phyloP scores from a whole-genome alignment of 2,329 filamentous ascomycete genomes.

The Alternaria sp. region DNA sequence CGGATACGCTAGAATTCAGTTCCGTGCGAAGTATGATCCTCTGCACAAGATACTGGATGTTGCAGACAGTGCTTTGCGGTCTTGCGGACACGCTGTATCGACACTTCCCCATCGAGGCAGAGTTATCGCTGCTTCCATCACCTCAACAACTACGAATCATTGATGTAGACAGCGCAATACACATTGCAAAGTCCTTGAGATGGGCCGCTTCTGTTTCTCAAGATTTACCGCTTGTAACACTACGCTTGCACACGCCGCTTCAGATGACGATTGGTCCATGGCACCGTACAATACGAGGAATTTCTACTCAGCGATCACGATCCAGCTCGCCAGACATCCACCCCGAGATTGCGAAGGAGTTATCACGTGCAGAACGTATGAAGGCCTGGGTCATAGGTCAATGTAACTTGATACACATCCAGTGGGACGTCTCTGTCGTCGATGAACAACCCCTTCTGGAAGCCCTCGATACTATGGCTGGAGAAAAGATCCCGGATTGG shows the following conservation, averaged over 20 bases:
- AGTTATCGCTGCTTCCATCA: conserved; percentile 28
- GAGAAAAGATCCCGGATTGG: conserved; percentile 40
- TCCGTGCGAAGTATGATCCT: conserved; percentile 34
- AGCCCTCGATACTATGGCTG: conserved; percentile 35
- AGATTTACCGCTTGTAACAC: conserved; percentile 33
- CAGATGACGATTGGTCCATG: conserved; percentile 39
- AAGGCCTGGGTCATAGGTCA: conserved; percentile 29
- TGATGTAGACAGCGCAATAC: conserved; percentile 31
- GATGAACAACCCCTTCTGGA: conserved; percentile 31
- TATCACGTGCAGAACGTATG: conserved; percentile 32
- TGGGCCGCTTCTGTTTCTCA: conserved; percentile 32
- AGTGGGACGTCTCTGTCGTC: conserved; percentile 33
- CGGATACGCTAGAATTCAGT: conserved; percentile 29
- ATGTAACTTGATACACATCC: conserved; percentile 33
- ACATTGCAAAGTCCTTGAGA: conserved; percentile 32
- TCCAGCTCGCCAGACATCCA: not conserved
- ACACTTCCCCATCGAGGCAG: conserved; percentile 29
- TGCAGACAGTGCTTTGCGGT: conserved; percentile 34
- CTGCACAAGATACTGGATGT: conserved; percentile 40
- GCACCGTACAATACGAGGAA: conserved; percentile 29
- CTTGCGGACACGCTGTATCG: conserved; percentile 34
- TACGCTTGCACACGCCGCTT: conserved; percentile 40
- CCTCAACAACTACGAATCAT: conserved; percentile 18
- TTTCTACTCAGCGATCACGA: not conserved
- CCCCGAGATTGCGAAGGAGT: conserved; percentile 1